Evolutionary conservation across 768 basidiomycete genomes (phyloP), one percentile per base, ranked within the genome.

Genomic region (Xerocomellus intermedius): DNA sequence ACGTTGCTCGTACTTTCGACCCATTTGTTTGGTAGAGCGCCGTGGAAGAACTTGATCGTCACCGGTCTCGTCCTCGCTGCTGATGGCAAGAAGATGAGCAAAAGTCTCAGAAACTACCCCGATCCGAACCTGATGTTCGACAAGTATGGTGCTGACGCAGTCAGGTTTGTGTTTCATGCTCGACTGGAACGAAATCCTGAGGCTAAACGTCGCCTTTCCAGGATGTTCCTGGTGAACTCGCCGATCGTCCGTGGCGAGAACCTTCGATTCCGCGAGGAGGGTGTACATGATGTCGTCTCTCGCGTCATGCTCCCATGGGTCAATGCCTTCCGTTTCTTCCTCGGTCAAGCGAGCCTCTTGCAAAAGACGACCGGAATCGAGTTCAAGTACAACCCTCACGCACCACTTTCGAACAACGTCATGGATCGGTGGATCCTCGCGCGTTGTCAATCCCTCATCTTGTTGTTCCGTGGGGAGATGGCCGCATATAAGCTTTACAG

Each of bases 1-100:
- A 98, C 97, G 3, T 75, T 99, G 14, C 84, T 99, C 39, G 94
- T 99, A 5, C 79, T 98, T 24, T 91, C 91, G n/a, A 97, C 94
- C 21, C 95, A 96, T 69, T 79, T 99, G 48, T 98, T 97, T 67
- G 89, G 87, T 42, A 85, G 73, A 52, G 96, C 97, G 2, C 96
- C 97, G 4, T 98, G 97, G 96, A 93, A 95, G 77, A 99, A 99
- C 72, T 75, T 99, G 64, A 97, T 98, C 58, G 93, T 94, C 42
- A 92, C 89, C 36, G 97, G 97, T 59, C 85, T 98, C 50, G 94
- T 99, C 33, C 86, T 99, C 47, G 97, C 96, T 43, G 87, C 87
- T 2, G 95, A 99, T 64, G 97, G 97, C 51, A 97, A 95, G 80
- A 99, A 99, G 78, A 99, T 99, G 97, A 94, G 91, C 75, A 99